Conservation (phyloP, 257 asterid genomes). For the Lycium ferocissimum region DNA sequence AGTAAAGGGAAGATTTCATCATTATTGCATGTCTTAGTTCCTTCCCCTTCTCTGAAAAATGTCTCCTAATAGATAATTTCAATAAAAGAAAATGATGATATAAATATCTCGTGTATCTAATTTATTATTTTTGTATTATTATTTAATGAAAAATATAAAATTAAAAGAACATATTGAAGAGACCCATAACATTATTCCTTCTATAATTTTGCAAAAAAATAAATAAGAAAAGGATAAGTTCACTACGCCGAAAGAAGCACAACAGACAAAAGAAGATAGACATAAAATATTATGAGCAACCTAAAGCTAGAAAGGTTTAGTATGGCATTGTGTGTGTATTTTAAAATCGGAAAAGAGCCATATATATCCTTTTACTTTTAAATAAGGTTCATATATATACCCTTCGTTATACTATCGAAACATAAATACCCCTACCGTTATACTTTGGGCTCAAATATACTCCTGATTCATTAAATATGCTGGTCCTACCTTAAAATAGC, state of each 20-base stretch:
- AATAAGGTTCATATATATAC: too few relatives aligned
- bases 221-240: not conserved
- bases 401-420: too few relatives aligned
- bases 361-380: too few relatives aligned
- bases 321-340: not conserved
- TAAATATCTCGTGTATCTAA: not conserved
- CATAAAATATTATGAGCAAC: conserved; percentile 14
- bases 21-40: conserved; percentile 7
- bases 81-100: not conserved
- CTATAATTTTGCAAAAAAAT: not conserved
- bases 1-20: conserved; percentile 22
- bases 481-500: too few relatives aligned
- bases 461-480: too few relatives aligned
- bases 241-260: conserved; percentile 27
- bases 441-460: too few relatives aligned
- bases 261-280: conserved; percentile 12
- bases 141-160: too few relatives aligned
- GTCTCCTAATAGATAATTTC: not conserved
- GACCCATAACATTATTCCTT: not conserved
- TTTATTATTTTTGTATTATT: not conserved
- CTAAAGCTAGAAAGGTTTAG: conserved; percentile 9
- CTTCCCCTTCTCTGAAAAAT: not conserved
- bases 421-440: too few relatives aligned
- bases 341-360: too few relatives aligned
- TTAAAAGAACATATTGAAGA: not conserved